Evolutionary conservation across 352 stramenopile genomes (phyloP).

Genomic region (Globisporangium splendens): DNA sequence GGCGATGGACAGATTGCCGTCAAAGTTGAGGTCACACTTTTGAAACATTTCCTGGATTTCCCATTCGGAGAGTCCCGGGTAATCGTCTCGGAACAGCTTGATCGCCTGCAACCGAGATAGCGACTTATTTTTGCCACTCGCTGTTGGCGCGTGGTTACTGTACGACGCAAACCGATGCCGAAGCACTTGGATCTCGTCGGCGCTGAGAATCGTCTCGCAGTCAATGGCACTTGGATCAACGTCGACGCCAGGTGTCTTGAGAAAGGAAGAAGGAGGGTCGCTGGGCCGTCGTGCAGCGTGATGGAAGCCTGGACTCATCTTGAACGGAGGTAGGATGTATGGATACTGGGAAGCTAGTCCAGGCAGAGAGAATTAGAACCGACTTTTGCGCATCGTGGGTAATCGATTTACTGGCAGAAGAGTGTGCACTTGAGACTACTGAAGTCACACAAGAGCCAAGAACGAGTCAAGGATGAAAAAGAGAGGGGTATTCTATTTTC

Average conservation of each 20-base stretch:
- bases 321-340: too few relatives aligned
- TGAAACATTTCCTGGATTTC: conserved; percentile 55
- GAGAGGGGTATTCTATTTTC: too few relatives aligned
- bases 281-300: not conserved
- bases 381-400: too few relatives aligned
- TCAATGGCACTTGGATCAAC: conserved; percentile 23
- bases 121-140: conserved; percentile 8
- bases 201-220: conserved; percentile 34
- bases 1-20: conserved; percentile 47
- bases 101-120: conserved; percentile 38
- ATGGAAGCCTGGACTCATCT: not conserved
- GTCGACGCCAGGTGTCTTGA: not conserved
- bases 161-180: conserved; percentile 41
- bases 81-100: conserved; percentile 64
- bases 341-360: too few relatives aligned
- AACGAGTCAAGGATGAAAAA: too few relatives aligned
- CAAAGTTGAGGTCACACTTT: conserved; percentile 56
- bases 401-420: too few relatives aligned
- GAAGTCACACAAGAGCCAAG: too few relatives aligned
- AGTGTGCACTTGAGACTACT: too few relatives aligned
- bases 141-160: not conserved
- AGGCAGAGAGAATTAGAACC: too few relatives aligned
- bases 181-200: conserved; percentile 45
- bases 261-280: not conserved
- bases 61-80: conserved; percentile 55